Base-by-base conservation (phyloP, 1,284 basidiomycete genomes). In the Ceratorhiza oryzae-sativae region DNA sequence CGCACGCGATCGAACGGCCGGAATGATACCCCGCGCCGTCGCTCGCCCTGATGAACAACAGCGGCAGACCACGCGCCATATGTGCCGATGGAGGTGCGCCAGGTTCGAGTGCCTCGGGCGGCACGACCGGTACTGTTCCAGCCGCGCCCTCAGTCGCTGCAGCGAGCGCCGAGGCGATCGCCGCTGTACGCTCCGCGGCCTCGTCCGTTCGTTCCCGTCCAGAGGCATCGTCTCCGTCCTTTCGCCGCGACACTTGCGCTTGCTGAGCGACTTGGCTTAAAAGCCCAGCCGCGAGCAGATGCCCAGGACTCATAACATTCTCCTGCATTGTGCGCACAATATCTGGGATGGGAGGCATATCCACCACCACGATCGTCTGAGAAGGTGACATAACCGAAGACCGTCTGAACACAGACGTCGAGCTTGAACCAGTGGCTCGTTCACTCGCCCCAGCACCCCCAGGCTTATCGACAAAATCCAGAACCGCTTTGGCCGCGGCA, bases 21-120 rank as follows among this genome's bases (percentile, higher is more conserved):
- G 91, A 92, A 78, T 93, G 91, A 78, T 93, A 93, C 3, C 91
- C 91, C 30, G 93, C 87, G 25, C 92, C 92, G 79, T 93, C 87
- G 73, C 84, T 83, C 71, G 90, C 85, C 71, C 92, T 86, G 76
- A 93, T 89, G 79, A 93, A 89, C 71, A 93, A 78, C 77, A 93
- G 77, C 9, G 90, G 88, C 39, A 93, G 80, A 77, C 85, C 87
- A 71, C 87, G 84, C 25, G 92, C 86, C 23, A 85, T 78, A 73
- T 92, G 84, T 68, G 79, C 62, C 39, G 76, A 62, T 20, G 76
- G 73, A 42, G 72, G 49, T 32, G 49, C 20, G 48, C 73, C 56
- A 58, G 53, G 42, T 34, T 72, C 55, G 55, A 61, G 46, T 34
- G 65, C 27, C 53, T 53, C 59, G 73, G 80, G 53, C 68, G 81